These are phyloP conservation scores for Corymbia calophylla DNA, from an alignment of 441 rosid genomes.

Conservation along the genomic window DNA sequence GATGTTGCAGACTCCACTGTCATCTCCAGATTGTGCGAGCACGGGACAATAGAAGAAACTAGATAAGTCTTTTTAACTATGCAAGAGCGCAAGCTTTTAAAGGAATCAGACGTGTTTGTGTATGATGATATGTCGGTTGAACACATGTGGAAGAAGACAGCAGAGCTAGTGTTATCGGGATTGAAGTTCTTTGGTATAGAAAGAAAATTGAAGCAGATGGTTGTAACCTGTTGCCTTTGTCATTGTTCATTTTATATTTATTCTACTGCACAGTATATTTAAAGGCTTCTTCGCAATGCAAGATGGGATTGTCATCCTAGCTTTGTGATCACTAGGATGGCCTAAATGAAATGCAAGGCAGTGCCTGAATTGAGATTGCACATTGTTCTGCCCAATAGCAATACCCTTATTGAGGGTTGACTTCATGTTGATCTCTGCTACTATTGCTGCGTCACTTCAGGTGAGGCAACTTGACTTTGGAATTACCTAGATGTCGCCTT, in stretches of 20 bases:
- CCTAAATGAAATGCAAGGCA: not conserved
- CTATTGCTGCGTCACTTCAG: not conserved
- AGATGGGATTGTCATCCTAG: not conserved
- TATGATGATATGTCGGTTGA: slow-evolving; percentile 64
- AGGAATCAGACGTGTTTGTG: slow-evolving; percentile 54
- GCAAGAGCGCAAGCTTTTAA: slow-evolving; percentile 33
- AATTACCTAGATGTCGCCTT: not conserved
- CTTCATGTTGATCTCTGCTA: not conserved
- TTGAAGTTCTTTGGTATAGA: slow-evolving; percentile 75
- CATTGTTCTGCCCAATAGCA: not conserved
- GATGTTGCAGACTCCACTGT: slow-evolving; percentile 55
- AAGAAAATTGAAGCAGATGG: slow-evolving; percentile 63
- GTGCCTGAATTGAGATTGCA: not conserved
- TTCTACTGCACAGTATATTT: not conserved
- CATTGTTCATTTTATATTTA: slow-evolving; percentile 8
- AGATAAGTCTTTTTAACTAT: slow-evolving; percentile 56
- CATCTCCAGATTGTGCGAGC: slow-evolving; percentile 64
- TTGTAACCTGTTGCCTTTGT: slow-evolving; percentile 34
- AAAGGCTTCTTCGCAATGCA: not conserved
- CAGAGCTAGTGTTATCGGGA: slow-evolving; percentile 64
- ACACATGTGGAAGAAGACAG: slow-evolving; percentile 71
- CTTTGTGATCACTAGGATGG: not conserved
- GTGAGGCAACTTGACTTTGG: not conserved
- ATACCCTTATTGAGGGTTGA: not conserved
- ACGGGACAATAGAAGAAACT: slow-evolving; percentile 65